phyloP scores from a whole-genome alignment of 2,329 filamentous ascomycete species.

The Cordyceps fumosorosea region DNA sequence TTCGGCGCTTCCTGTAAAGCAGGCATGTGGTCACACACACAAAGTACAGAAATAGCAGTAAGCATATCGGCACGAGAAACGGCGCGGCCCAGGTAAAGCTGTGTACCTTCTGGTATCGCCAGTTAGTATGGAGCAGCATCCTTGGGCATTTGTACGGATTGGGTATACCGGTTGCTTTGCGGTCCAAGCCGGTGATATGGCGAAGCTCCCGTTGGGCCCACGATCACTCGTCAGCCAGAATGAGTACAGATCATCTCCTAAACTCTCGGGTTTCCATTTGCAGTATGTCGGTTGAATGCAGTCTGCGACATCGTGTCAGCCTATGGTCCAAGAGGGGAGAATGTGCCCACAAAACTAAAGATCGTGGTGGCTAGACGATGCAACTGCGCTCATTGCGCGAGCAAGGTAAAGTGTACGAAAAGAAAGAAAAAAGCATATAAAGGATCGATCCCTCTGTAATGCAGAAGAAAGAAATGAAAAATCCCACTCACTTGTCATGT shows the following conservation, averaged over 20 bases:
- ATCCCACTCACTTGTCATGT: constrained; percentile 24
- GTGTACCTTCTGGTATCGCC: constrained; percentile 15
- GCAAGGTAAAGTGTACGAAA: not conserved
- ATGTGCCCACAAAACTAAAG: constrained; percentile 9
- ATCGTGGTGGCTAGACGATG: not conserved
- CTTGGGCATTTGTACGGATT: not conserved
- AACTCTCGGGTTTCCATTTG: constrained; percentile 23
- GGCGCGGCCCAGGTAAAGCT: constrained; percentile 23
- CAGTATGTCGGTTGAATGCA: constrained; percentile 17
- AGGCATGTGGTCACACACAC: constrained; percentile 23
- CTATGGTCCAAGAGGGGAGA: not conserved
- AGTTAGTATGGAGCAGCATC: not conserved
- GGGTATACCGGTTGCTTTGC: constrained; percentile 20
- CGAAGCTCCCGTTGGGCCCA: constrained; percentile 22
- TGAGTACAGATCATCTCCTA: constrained; percentile 23
- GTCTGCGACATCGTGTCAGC: constrained; percentile 18
- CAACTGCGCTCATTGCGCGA: not conserved
- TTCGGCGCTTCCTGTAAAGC: constrained; percentile 22
- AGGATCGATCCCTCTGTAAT: not conserved
- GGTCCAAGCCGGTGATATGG: constrained; percentile 27
- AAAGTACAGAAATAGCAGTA: constrained; percentile 25
- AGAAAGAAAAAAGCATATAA: not conserved
- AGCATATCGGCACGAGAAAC: constrained; percentile 24
- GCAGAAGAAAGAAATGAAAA: not conserved
- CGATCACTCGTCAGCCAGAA: constrained; percentile 23